Percentiles rank a stretch among this genome's conserved stretches.
Evolutionary conservation across 139 green algal genomes (phyloP).

Genomic region (Chlorella ohadii): DNA sequence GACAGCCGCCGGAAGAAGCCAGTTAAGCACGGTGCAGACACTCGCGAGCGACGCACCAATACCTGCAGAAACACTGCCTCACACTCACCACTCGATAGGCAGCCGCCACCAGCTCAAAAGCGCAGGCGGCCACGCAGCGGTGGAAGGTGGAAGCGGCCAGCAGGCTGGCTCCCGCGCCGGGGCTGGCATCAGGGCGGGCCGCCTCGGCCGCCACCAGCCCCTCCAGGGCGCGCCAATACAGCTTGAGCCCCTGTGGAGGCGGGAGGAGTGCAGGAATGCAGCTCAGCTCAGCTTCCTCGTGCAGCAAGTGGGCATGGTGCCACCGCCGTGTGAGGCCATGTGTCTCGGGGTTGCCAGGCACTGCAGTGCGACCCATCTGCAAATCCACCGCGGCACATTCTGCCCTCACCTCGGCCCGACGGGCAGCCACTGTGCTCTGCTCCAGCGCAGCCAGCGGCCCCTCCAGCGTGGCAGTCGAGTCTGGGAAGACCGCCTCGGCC

Average conservation of each 20-base stretch:
- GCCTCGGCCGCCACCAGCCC: constrained; percentile 1
- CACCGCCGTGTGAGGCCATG: too few relatives aligned
- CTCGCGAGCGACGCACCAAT: too few relatives aligned
- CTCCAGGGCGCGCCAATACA: constrained; percentile 21
- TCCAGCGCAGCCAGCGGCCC: constrained; percentile 9
- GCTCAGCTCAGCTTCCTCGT: neutral
- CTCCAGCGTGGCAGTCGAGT: neutral
- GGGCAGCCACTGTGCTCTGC: neutral
- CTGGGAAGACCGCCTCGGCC: neutral
- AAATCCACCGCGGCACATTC: too few relatives aligned
- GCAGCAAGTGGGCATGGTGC: too few relatives aligned
- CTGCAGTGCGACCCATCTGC: too few relatives aligned
- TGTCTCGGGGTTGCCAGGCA: too few relatives aligned
- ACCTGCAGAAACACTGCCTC: too few relatives aligned
- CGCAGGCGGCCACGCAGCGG: constrained; percentile 63
- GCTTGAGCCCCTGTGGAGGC: neutral
- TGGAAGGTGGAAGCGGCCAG: constrained; percentile 61
- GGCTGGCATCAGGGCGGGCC: neutral
- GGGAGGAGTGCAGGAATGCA: neutral
- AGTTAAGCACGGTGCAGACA: too few relatives aligned
- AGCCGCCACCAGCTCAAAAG: constrained; percentile 63
- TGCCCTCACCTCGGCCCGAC: constrained; percentile 2
- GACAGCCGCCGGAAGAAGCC: too few relatives aligned
- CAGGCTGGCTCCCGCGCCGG: constrained; percentile 31
- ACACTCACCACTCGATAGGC: constrained; percentile 38